phyloP scores from a whole-genome alignment of 441 rosid species.

The Jatropha podagrica region DNA sequence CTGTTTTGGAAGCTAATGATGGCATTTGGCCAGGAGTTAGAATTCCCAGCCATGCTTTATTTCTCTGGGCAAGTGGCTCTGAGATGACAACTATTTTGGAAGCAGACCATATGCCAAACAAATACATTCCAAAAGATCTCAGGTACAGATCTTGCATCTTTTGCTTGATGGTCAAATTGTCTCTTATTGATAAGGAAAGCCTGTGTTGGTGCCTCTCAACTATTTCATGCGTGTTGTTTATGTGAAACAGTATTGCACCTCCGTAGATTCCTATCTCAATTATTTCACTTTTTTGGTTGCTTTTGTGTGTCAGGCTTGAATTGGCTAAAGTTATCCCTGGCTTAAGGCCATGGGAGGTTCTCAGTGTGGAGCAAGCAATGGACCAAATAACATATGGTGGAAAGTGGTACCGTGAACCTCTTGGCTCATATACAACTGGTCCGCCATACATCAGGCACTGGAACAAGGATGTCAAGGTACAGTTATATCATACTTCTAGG shows the following conservation, averaged over 20 bases:
- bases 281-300: slow-evolving; percentile 9
- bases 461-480: slow-evolving; percentile 64
- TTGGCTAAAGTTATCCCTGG: slow-evolving; percentile 75
- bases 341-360: slow-evolving; percentile 94
- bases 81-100: slow-evolving; percentile 72
- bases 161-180: slow-evolving; percentile 8
- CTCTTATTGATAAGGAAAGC: not conserved
- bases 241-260: slow-evolving; percentile 9
- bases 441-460: slow-evolving; percentile 76
- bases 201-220: not conserved
- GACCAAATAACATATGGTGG: slow-evolving; percentile 80
- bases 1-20: slow-evolving; percentile 78
- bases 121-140: slow-evolving; percentile 79
- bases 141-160: slow-evolving; percentile 42
- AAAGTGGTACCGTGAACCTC: slow-evolving; percentile 88
- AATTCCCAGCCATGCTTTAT: slow-evolving; percentile 83
- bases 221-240: not conserved
- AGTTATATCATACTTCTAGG: slow-evolving; percentile 2
- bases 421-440: slow-evolving; percentile 68
- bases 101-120: slow-evolving; percentile 91
- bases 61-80: slow-evolving; percentile 96
- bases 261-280: not conserved
- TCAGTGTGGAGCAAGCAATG: slow-evolving; percentile 93
- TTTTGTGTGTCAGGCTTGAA: slow-evolving; percentile 44
- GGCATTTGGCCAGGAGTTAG: slow-evolving; percentile 92